Conservation (phyloP, 345 rosid species). For the Mallotus nudiflorus region DNA sequence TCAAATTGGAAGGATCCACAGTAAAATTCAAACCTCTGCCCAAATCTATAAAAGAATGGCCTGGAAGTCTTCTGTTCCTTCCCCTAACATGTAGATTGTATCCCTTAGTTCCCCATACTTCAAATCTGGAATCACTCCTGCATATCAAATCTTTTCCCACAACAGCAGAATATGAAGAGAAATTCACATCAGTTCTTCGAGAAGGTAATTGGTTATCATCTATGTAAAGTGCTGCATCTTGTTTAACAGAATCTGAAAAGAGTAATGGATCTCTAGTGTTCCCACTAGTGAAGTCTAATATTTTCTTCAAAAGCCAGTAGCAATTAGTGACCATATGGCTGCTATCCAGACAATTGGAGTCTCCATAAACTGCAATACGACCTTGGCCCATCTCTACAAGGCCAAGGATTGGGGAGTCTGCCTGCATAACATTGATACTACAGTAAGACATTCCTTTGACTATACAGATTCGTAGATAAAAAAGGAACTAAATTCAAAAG, state of each 20-base stretch:
- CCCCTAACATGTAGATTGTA: conserved; percentile 67
- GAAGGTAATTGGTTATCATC: conserved; percentile 78
- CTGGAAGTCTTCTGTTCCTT: conserved; percentile 70
- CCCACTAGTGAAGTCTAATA: conserved; percentile 73
- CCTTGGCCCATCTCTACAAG: conserved; percentile 76
- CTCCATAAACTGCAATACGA: conserved; percentile 85
- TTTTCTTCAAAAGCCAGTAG: conserved; percentile 85
- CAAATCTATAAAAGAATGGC: conserved; percentile 59
- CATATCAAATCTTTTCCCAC: conserved; percentile 75
- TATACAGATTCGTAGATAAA: not conserved
- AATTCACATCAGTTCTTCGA: conserved; percentile 87
- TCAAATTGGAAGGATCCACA: conserved; percentile 32
- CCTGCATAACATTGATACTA: conserved; percentile 41
- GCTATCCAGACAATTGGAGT: conserved; percentile 94
- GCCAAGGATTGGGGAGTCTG: conserved; percentile 88
- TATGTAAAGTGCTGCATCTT: conserved; percentile 45
- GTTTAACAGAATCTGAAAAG: conserved; percentile 58
- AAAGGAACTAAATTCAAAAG: not conserved
- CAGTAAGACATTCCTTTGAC: not conserved
- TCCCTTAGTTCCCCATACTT: conserved; percentile 95
- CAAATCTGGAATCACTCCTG: conserved; percentile 77
- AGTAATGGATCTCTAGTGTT: conserved; percentile 73
- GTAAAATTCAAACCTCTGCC: conserved; percentile 59
- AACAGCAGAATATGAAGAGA: conserved; percentile 76
- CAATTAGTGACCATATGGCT: conserved; percentile 99